Conservation (phyloP, 2,329 filamentous ascomycete genomes). For the Incumbomyces lentus region DNA sequence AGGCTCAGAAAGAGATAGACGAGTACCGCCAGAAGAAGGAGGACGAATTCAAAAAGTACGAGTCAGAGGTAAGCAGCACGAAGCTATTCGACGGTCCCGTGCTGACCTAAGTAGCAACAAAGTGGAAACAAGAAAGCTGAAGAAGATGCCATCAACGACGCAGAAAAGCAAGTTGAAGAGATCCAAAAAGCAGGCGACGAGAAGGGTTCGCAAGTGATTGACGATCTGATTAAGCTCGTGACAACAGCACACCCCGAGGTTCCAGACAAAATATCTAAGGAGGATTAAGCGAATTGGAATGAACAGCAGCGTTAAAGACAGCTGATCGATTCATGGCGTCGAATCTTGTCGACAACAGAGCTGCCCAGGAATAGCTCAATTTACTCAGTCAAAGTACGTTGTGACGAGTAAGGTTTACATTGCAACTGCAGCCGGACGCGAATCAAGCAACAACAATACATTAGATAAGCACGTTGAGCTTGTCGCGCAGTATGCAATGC, state of each 20-base stretch:
- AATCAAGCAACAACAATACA: too few species aligned
- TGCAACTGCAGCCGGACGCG: too few species aligned
- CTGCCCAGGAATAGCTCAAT: too few species aligned
- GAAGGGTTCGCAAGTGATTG: slow-evolving; percentile 67
- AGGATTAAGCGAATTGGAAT: slow-evolving; percentile 12
- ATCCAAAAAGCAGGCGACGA: slow-evolving; percentile 74
- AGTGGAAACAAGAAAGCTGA: slow-evolving; percentile 80
- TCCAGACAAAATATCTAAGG: slow-evolving; percentile 31
- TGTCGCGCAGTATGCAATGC: too few species aligned
- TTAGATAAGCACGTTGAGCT: too few species aligned
- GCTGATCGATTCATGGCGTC: neutral
- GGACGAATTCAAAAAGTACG: slow-evolving; percentile 87
- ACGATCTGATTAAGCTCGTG: slow-evolving; percentile 75
- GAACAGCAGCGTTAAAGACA: neutral
- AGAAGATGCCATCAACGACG: slow-evolving; percentile 67
- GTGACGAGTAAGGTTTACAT: neutral
- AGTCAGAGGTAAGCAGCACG: slow-evolving; percentile 54
- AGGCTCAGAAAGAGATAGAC: slow-evolving; percentile 96
- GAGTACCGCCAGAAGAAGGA: slow-evolving; percentile 85
- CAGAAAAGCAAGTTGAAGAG: slow-evolving; percentile 68
- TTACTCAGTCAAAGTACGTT: too few species aligned
- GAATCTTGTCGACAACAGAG: neutral
- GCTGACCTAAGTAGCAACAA: slow-evolving; percentile 57
- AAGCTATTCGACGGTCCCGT: neutral
- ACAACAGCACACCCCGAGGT: slow-evolving; percentile 69